phyloP scores from a whole-genome alignment of 176 grass and related monocot species.

The Pontederia crassipes region DNA sequence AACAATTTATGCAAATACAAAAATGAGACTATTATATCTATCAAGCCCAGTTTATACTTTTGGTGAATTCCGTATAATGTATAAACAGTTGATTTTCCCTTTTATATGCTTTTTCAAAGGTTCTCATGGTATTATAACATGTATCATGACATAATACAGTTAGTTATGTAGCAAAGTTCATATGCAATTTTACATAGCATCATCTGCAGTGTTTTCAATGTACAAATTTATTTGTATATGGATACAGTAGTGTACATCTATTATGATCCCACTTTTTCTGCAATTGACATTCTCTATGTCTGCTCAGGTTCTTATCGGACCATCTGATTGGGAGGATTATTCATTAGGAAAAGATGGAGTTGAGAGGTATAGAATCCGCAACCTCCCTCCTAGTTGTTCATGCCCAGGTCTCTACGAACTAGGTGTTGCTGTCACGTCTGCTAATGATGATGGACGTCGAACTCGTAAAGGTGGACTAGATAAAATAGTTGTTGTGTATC shows the following conservation, averaged over 20 bases:
- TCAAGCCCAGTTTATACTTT: too few relatives aligned
- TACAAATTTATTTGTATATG: too few relatives aligned
- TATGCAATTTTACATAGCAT: too few relatives aligned
- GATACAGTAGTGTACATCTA: neutral
- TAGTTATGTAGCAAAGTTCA: too few relatives aligned
- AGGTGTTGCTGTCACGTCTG: constrained; percentile 25
- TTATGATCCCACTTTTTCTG: neutral
- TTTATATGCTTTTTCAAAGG: too few relatives aligned
- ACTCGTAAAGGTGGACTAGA: constrained; percentile 25
- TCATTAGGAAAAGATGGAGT: constrained; percentile 52
- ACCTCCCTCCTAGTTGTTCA: constrained; percentile 51
- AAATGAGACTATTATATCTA: too few relatives aligned
- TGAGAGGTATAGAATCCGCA: constrained; percentile 49
- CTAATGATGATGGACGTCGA: constrained; percentile 18
- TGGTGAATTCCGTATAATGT: too few relatives aligned
- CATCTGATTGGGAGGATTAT: constrained; percentile 71
- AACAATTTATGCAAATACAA: too few relatives aligned
- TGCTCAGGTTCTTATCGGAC: constrained; percentile 59
- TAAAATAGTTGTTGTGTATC: constrained; percentile 64
- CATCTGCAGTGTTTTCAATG: too few relatives aligned
- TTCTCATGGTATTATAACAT: too few relatives aligned
- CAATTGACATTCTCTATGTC: constrained; percentile 1
- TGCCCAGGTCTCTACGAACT: constrained; percentile 79
- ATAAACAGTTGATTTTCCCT: too few relatives aligned
- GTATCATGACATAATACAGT: too few relatives aligned